phyloP scores from a whole-genome alignment of 2,329 filamentous ascomycete genomes.

The Trichoderma sp. region DNA sequence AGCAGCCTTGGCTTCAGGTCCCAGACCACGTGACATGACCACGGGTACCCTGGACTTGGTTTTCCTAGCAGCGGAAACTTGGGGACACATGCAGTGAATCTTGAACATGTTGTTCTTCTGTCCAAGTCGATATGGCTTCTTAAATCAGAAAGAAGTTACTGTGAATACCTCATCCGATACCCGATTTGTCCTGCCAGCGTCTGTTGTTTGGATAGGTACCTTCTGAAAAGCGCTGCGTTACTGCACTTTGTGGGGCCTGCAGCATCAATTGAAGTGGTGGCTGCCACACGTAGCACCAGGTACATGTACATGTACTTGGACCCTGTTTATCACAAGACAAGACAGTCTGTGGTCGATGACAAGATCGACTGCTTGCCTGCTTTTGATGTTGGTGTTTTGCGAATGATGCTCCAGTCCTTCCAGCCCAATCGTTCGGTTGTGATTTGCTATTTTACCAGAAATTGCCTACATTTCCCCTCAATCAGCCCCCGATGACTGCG shows the following conservation, averaged over 20 bases:
- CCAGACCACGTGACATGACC: slow-evolving; percentile 13
- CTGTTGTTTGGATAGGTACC: not conserved
- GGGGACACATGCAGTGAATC: too few relatives aligned
- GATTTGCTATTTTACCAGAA: not conserved
- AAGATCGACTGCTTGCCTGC: not conserved
- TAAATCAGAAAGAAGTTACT: too few relatives aligned
- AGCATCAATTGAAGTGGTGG: not conserved
- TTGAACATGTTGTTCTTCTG: too few relatives aligned
- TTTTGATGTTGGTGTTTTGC: not conserved
- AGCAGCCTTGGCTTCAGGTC: not conserved
- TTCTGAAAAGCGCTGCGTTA: not conserved
- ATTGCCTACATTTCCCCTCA: not conserved
- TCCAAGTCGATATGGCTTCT: too few relatives aligned
- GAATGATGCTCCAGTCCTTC: not conserved
- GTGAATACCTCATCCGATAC: too few relatives aligned
- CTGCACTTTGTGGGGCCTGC: not conserved
- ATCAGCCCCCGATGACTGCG: not conserved
- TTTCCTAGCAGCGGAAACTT: not conserved
- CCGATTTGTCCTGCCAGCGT: too few relatives aligned
- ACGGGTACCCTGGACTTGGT: not conserved
- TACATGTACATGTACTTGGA: slow-evolving; percentile 1
- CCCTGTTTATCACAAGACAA: slow-evolving; percentile 1
- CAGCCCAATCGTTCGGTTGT: not conserved
- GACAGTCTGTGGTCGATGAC: not conserved
- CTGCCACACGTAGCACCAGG: not conserved